These are phyloP conservation scores for Dissophora ornata DNA, from an alignment of 192 early-diverging fungal genomes.

Conservation along the genomic window DNA sequence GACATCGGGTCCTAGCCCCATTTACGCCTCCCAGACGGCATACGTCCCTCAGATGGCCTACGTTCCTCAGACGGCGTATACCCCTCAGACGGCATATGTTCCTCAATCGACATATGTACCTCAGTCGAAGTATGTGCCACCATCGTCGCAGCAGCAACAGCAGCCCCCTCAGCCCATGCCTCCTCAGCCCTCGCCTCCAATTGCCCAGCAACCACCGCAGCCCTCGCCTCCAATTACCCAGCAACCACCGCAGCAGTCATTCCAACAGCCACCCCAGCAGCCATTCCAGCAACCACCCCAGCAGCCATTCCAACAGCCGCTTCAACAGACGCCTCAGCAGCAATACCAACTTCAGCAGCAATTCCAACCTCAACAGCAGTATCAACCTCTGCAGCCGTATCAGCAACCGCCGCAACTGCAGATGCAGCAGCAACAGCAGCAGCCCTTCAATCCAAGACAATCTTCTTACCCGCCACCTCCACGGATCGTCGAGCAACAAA, in stretches of 20 bases:
- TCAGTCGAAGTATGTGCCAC: not conserved
- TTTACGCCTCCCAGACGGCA: not conserved
- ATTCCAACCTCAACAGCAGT: not conserved
- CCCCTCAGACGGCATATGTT: constrained; percentile 20
- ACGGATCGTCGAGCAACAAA: not conserved
- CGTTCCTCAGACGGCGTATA: constrained; percentile 17
- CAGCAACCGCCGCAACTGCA: constrained; percentile 13
- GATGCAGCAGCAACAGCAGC: constrained; percentile 3
- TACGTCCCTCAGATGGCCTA: constrained; percentile 2
- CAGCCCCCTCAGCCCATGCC: constrained; percentile 3
- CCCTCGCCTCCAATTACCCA: too few species aligned
- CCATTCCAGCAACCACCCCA: constrained; percentile 1
- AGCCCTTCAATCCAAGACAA: not conserved
- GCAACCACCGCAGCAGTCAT: too few species aligned
- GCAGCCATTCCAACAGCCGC: not conserved
- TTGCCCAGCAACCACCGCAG: too few species aligned
- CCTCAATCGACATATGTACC: constrained; percentile 16
- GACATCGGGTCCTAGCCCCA: not conserved
- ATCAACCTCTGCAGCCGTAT: constrained; percentile 1
- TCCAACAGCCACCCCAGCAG: not conserved
- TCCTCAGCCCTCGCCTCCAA: too few species aligned
- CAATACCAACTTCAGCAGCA: not conserved
- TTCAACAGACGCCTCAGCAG: constrained; percentile 2
- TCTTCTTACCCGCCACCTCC: not conserved
- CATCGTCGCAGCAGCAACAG: not conserved